These are phyloP conservation scores for Amanita brunnescens DNA, from an alignment of 768 basidiomycete genomes.

Conservation along the genomic window DNA sequence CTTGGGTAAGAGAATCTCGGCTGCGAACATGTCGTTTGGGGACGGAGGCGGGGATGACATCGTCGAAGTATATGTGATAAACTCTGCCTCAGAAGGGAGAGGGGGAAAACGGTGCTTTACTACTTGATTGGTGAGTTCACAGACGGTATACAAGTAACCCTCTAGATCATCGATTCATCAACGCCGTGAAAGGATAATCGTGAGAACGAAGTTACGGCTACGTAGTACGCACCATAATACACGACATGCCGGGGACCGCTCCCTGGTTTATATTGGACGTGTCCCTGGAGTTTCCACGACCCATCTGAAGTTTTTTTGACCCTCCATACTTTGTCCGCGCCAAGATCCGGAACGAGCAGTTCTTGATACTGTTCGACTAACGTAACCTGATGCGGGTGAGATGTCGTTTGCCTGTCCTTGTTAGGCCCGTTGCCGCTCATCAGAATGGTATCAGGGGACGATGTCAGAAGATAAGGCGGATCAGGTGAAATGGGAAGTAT, in stretches of 20 bases:
- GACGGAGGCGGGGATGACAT: constrained; percentile 35
- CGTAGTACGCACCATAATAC: constrained; percentile 40
- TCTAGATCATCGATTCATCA: constrained; percentile 30
- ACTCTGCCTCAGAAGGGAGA: constrained; percentile 29
- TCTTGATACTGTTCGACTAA: constrained; percentile 42
- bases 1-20: constrained; percentile 57
- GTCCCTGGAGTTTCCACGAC: constrained; percentile 41
- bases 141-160: constrained; percentile 52
- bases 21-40: constrained; percentile 49
- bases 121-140: constrained; percentile 56
- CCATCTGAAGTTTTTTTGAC: constrained; percentile 35
- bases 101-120: constrained; percentile 45
- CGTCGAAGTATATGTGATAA: constrained; percentile 38
- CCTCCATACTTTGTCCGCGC: constrained; percentile 59
- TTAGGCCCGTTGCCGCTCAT: constrained; percentile 57
- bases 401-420: constrained; percentile 51
- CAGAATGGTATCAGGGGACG: constrained; percentile 26
- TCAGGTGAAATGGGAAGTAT: constrained; percentile 45
- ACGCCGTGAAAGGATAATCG: too few species aligned
- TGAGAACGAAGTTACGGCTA: not conserved
- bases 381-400: constrained; percentile 74
- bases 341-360: constrained; percentile 68
- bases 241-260: constrained; percentile 67
- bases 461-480: constrained; percentile 33
- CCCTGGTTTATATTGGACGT: constrained; percentile 42